Base-by-base conservation (phyloP, 805 yeast genomes). In the Maudiozyma serrabonitensis region DNA sequence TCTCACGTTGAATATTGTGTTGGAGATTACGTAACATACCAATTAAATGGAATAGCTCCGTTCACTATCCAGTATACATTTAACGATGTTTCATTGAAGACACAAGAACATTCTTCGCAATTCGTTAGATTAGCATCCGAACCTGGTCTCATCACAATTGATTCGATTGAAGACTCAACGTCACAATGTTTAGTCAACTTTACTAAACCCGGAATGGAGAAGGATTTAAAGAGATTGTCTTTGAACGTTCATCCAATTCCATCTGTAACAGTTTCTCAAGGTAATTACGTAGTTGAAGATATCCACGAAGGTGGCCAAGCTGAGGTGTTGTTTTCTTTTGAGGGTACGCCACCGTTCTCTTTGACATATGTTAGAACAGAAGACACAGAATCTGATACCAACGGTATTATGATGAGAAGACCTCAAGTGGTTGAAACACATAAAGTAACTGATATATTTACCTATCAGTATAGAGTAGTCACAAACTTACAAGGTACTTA, bases 251-350 rank as follows among this genome's bases (percentile, higher is more conserved):
- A 79, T 54, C 77, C 74, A n/a, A 70, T 78, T 37, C 87, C 87
- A 26, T 82, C 95, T 0, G 96, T 91, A 15, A 89, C 84, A 51
- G 81, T 91, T 15, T 78, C 83, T 23, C 86, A 83, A 58, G 95
- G 96, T n/a, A 82, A 80, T 50, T 70, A 78, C 16, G 69, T 82
- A 8, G 78, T 82, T 49, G 90, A 82, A 60, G 91, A 87, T 64
- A 86, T 93, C 41, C 95, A 89, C 59, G 95, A 88, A 62, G 99
- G 98, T 44, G 99, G 93, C 56, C 87, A 85, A 60, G 90, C 95
- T 1, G 96, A 89, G 62, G 80, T 93, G 45, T 76, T 76, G 2
- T 91, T 93, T 68, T 76, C 80, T 19, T 86, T 93, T 59, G 76
- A 78, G 34, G 99, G 99, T 15, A 78, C 81, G 0, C 95, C 98